Base-by-base conservation (phyloP, 345 rosid species). In the Salix suchowensis region DNA sequence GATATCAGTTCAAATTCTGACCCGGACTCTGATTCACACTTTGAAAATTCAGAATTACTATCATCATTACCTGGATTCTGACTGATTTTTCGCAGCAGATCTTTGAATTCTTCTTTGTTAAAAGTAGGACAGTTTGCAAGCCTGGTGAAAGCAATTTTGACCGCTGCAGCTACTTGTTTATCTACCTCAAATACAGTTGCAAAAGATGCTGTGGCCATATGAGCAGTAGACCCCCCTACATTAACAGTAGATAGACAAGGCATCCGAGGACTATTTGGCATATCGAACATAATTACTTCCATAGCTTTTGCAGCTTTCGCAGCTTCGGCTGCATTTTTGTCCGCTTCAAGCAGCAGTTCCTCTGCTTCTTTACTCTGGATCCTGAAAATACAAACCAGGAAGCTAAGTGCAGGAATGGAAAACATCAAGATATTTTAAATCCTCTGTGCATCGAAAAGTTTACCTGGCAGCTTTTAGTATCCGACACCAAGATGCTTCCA, bases 401-500 rank as follows among this genome's bases (percentile, higher is more conserved):
- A 67, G 37, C 76, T 75, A 19, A 34, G 67, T 21, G 37, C 7
- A 52, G 64, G 71, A 76, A 10, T 64, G 28, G 50, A 32, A 75
- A 26, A 40, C 32, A 39, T 48, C 12, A 34, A 65, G 18, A 61
- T 60, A 8, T 19, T 37, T 10, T 71, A 12, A 16, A 2, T 54
- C 19, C 13, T 55, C 61, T 10, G 26, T 23, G 7, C 28, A 74
- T 13, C 18, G 12, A 28, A 81, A 55, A 19, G 7, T 4, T 71
- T 85, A 96, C 99, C 97, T 88, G 74, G 99, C 97, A 52, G 97
- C 97, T 77, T 82, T 80, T 74, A 96, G 97, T 81, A 92, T 90
- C 74, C 92, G 84, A 84, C 91, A 91, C 98, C 99, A 94, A 73
- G 99, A 94, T 62, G 97, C 94, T 87, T 96, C 97, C 61, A 94